Conservation (phyloP, 2,329 filamentous ascomycete genomes). For the Alternaria viburni region DNA sequence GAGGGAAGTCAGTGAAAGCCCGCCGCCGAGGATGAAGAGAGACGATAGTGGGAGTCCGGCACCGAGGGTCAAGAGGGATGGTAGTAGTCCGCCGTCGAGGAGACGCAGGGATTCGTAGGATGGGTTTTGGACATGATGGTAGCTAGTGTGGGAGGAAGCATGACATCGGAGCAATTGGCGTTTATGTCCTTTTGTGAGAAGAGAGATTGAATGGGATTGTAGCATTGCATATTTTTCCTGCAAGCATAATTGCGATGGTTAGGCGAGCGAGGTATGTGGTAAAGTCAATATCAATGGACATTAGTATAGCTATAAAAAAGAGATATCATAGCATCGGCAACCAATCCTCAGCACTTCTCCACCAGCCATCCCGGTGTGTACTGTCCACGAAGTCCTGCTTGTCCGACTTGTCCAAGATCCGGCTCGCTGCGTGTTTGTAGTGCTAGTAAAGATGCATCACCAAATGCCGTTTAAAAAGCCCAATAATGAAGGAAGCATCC, state of each 20-base stretch:
- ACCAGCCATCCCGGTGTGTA: too few relatives aligned
- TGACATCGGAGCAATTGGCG: too few relatives aligned
- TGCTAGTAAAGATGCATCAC: too few relatives aligned
- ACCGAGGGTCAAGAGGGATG: constrained; percentile 2
- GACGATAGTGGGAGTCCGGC: constrained; percentile 3
- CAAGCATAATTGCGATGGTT: background rate
- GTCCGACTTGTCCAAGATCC: too few relatives aligned
- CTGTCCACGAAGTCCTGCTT: too few relatives aligned
- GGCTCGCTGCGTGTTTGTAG: too few relatives aligned
- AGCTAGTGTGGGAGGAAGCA: background rate
- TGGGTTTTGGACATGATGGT: background rate
- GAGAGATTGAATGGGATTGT: background rate
- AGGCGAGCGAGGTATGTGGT: background rate
- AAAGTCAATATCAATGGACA: background rate
- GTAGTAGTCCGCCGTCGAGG: constrained; percentile 4
- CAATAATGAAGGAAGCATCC: too few relatives aligned
- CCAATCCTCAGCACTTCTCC: too few relatives aligned
- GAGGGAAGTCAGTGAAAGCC: background rate
- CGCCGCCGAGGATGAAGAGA: constrained; percentile 3
- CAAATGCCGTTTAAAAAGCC: too few relatives aligned
- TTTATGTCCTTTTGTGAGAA: background rate
- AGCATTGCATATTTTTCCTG: background rate
- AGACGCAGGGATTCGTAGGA: constrained; percentile 1
- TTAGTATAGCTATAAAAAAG: background rate
- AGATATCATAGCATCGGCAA: too few relatives aligned